phyloP scores from a whole-genome alignment of 2,329 filamentous ascomycete genomes.

The Diaporthe humulicola region DNA sequence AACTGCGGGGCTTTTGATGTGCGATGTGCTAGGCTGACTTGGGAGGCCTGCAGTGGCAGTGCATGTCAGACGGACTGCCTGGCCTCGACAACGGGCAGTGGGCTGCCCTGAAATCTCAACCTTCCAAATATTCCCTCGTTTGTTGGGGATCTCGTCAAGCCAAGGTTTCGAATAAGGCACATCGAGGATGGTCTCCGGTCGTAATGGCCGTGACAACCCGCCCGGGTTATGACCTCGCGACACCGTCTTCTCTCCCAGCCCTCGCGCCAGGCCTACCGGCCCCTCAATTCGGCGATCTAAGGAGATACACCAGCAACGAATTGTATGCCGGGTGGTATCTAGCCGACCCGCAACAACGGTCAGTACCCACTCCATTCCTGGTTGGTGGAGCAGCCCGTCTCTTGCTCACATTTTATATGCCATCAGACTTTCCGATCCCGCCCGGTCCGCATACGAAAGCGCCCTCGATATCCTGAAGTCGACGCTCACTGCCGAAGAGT shows the following conservation, averaged over 20 bases:
- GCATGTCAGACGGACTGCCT: not conserved
- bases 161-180: not conserved
- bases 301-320: not conserved
- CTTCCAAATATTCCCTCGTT: no score
- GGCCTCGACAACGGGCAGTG: not conserved
- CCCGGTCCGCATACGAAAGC: constrained; percentile 5
- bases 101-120: not conserved
- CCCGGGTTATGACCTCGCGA: not conserved
- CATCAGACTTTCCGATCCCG: not conserved
- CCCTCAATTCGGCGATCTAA: not conserved
- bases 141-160: no score
- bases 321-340: constrained; percentile 9
- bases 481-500: not conserved
- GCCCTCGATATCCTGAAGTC: not conserved
- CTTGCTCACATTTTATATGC: not conserved
- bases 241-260: not conserved
- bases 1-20: not conserved
- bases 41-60: not conserved
- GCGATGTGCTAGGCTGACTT: not conserved
- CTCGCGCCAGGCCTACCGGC: not conserved
- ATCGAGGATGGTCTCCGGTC: not conserved
- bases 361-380: not conserved
- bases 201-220: constrained; percentile 2
- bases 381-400: not conserved
- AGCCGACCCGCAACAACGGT: not conserved